These are phyloP conservation scores for Orbilia brochopaga DNA, from an alignment of 2,329 filamentous ascomycete genomes.

Conservation along the genomic window DNA sequence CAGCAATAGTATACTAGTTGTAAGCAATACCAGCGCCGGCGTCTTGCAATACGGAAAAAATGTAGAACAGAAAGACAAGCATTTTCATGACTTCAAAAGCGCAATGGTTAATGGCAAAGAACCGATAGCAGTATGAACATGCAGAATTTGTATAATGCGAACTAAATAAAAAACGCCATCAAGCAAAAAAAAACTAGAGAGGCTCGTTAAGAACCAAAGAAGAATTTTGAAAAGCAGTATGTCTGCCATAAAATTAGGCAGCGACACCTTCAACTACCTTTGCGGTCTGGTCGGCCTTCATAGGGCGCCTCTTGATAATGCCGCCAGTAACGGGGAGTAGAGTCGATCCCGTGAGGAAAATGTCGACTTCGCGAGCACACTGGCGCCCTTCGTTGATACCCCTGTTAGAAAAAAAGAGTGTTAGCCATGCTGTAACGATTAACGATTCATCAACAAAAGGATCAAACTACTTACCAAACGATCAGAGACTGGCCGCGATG, in stretches of 20 bases:
- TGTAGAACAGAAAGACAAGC: no score
- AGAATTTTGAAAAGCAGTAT: no score
- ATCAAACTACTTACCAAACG: slow-evolving; percentile 76
- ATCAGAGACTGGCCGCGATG: slow-evolving; percentile 93
- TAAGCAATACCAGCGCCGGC: no score
- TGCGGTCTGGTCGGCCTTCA: slow-evolving; percentile 24
- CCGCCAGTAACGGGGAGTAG: slow-evolving; percentile 88
- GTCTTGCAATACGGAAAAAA: no score
- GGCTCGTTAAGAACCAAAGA: no score
- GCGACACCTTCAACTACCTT: slow-evolving; percentile 13
- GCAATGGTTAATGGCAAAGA: slow-evolving; percentile 4
- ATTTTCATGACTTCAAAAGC: no score
- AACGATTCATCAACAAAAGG: background rate
- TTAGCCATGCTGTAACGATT: slow-evolving; percentile 57
- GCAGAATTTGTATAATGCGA: no score
- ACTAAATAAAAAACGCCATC: no score
- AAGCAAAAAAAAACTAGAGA: background rate
- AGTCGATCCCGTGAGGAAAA: slow-evolving; percentile 80
- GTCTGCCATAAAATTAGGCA: background rate
- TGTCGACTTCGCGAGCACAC: slow-evolving; percentile 87
- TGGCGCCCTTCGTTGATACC: slow-evolving; percentile 97
- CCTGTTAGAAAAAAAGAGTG: slow-evolving; percentile 60
- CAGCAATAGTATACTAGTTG: no score
- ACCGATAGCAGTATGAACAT: slow-evolving; percentile 5
- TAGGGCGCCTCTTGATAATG: slow-evolving; percentile 73